Conservation (phyloP, 2,329 filamentous ascomycete species). For the Rugonectria rugulosa region DNA sequence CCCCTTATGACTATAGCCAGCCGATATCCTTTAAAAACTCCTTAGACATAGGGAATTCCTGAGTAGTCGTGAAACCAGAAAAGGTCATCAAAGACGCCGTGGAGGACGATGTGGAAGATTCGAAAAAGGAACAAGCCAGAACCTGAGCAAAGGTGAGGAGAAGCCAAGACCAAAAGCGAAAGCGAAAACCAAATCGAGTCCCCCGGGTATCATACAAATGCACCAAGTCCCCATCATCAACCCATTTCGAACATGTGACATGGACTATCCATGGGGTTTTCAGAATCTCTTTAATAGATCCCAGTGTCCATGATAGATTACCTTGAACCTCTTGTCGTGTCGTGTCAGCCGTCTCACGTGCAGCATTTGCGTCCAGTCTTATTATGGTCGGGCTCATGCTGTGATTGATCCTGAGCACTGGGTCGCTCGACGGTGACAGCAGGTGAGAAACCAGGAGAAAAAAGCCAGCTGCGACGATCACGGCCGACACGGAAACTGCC, state of each 20-base stretch:
- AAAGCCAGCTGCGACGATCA: constrained; percentile 67
- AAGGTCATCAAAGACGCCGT: constrained; percentile 5
- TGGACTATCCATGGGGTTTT: constrained; percentile 2
- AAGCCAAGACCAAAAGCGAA: constrained; percentile 22
- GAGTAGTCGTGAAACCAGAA: constrained; percentile 20
- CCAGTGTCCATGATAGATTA: neutral
- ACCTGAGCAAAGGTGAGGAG: constrained; percentile 18
- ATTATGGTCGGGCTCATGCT: constrained; percentile 29
- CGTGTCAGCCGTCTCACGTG: constrained; percentile 21
- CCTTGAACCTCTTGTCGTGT: neutral
- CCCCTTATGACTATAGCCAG: constrained; percentile 25
- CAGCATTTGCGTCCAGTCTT: constrained; percentile 43
- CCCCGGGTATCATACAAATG: constrained; percentile 39
- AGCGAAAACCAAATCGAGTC: constrained; percentile 24
- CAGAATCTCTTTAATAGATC: neutral
- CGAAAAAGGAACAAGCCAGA: constrained; percentile 16
- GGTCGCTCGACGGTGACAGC: constrained; percentile 57
- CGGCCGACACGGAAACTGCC: constrained; percentile 64
- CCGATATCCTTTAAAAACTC: constrained; percentile 32
- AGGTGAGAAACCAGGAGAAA: constrained; percentile 62
- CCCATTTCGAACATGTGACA: neutral
- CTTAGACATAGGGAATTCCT: constrained; percentile 21
- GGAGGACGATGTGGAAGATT: constrained; percentile 1
- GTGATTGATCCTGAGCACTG: constrained; percentile 41
- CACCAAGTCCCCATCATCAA: constrained; percentile 19